Evolutionary conservation across 2,329 filamentous ascomycete genomes (phyloP).

Genomic region (Elsinoe necatrix): DNA sequence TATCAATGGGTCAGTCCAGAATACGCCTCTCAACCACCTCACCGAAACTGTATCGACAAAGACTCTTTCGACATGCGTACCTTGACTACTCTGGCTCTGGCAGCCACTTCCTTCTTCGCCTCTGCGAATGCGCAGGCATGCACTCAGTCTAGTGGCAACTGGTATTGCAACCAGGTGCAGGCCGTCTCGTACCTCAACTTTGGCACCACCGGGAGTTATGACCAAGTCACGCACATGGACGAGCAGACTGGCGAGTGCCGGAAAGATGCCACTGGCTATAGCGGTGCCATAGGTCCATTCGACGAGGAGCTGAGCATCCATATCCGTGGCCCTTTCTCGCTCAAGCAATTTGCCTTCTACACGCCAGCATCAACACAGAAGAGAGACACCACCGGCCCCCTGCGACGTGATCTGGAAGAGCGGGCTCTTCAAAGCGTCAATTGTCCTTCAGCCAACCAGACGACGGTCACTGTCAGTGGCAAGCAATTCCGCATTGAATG

Average conservation of each 20-base stretch:
- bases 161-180: slow-evolving; percentile 56
- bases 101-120: not conserved
- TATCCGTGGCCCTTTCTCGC: slow-evolving; percentile 13
- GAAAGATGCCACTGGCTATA: not conserved
- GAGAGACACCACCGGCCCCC: not conserved
- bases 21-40: slow-evolving; percentile 1
- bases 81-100: slow-evolving; percentile 4
- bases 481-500: slow-evolving; percentile 15
- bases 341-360: slow-evolving; percentile 16
- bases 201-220: slow-evolving; percentile 34
- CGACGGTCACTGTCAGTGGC: slow-evolving; percentile 3
- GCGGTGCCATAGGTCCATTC: slow-evolving; percentile 13
- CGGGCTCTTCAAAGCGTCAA: slow-evolving; percentile 3
- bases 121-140: slow-evolving; percentile 7
- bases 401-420: slow-evolving; percentile 9
- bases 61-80: not conserved
- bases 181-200: slow-evolving; percentile 60
- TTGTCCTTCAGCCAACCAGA: slow-evolving; percentile 12
- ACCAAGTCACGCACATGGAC: slow-evolving; percentile 14
- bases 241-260: slow-evolving; percentile 14
- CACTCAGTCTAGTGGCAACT: slow-evolving; percentile 43
- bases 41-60: slow-evolving; percentile 1
- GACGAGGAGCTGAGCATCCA: slow-evolving; percentile 17
- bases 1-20: slow-evolving; percentile 14
- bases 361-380: slow-evolving; percentile 5